Evolutionary conservation across 345 rosid genomes (phyloP), one percentile per base, ranked within the genome.

Genomic region (Hypericum perforatum): DNA sequence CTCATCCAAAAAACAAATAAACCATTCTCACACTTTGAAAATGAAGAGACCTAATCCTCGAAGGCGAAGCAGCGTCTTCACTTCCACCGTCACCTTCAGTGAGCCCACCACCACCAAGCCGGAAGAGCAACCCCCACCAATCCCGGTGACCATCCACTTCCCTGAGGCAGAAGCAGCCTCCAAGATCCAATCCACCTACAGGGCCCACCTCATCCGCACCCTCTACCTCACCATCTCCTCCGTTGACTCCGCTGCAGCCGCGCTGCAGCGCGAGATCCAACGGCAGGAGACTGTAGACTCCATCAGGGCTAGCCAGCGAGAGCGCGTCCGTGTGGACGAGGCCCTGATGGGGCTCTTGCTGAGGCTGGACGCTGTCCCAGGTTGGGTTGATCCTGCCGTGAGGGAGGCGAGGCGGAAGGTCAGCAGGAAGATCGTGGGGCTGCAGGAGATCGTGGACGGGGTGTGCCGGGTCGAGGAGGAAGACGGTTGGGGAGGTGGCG

Each of bases 371-470:
- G 76, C 94, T 0, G 94, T 90, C 0, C 95, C 94, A 0, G 94
- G 32, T 4, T 1, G 98, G 44, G n/a, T 76, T 9, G 70, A 86
- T 66, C 81, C 69, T 45, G 13, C 84, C 45, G 73, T 90, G 65
- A 78, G 95, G 71, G 95, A 81, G 52, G 87, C 87, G 13, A 70
- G 96, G 78, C 82, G 91, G 64, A 90, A 82, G 43, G 87, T 78
- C 55, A 90, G 94, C 75, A 89, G 77, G 54, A 54, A 65, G 73
- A 82, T 90, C 68, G 96, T 90, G 16, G 89, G 78, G 70, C 55
- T 86, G 72, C 97, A 90, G 77, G 95, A 86, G 74, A 72, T 89
- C 12, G 59, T 85, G 16, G 97, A 89, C 16, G 78, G 77, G 8
- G 74, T 89, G 16, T 70, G 84, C 16, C 75, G 68, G 39, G 57